A percentile compares a stretch with the other conserved stretches of the same genome.
These are phyloP conservation scores for Stereocaulon alpinum DNA, from an alignment of 495 filamentous ascomycete genomes.

Conservation along the genomic window DNA sequence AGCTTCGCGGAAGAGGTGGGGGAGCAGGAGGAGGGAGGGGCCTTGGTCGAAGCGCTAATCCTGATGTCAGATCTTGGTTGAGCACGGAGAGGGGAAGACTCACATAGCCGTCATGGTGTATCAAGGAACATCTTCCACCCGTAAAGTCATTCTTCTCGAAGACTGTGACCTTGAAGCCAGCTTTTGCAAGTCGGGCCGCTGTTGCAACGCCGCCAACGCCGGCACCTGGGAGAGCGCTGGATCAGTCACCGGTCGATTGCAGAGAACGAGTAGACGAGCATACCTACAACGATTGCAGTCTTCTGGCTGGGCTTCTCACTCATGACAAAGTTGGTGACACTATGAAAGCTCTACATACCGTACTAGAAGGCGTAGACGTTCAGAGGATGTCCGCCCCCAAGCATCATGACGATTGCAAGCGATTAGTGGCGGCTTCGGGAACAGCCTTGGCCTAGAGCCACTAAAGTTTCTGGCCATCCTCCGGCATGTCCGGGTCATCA, in stretches of 20 bases:
- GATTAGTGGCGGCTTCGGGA: neutral
- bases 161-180: conserved; percentile 54
- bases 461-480: neutral
- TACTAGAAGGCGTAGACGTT: neutral
- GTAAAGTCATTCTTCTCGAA: conserved; percentile 59
- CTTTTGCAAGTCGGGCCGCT: conserved; percentile 55
- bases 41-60: conserved; percentile 59
- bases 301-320: conserved; percentile 23
- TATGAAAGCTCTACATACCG: neutral
- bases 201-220: conserved; percentile 58
- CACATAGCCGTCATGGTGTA: conserved; percentile 44
- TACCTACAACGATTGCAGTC: conserved; percentile 41
- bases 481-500: too few relatives aligned
- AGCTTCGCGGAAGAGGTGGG: conserved; percentile 50
- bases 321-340: neutral
- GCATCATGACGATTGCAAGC: neutral
- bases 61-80: conserved; percentile 6
- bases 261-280: neutral
- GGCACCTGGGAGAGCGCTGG: conserved; percentile 37
- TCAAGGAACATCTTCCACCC: conserved; percentile 53
- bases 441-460: neutral
- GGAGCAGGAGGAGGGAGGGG: conserved; percentile 58
- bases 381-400: neutral
- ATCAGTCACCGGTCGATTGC: conserved; percentile 1
- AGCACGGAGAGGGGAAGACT: conserved; percentile 6